These are phyloP conservation scores for Pulicaria dysenterica DNA, from an alignment of 129 eudicot species.

Conservation along the genomic window DNA sequence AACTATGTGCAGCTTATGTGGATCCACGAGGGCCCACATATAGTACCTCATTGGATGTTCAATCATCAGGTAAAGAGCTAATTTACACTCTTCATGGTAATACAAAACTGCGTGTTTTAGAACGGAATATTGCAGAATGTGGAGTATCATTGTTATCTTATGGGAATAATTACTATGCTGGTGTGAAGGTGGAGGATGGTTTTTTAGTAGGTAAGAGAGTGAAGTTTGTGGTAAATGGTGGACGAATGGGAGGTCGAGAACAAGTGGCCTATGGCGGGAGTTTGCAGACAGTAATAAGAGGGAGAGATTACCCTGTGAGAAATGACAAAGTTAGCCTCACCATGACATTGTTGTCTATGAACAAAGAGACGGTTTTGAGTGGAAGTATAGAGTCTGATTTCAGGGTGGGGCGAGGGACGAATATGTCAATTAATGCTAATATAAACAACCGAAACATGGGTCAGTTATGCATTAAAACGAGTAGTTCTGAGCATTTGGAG, in stretches of 20 bases:
- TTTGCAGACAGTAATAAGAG: slow-evolving; percentile 65
- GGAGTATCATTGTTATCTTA: slow-evolving; percentile 76
- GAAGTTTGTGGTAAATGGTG: slow-evolving; percentile 65
- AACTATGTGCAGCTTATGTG: slow-evolving; percentile 57
- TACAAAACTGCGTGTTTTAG: slow-evolving; percentile 50
- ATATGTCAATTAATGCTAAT: slow-evolving; percentile 66
- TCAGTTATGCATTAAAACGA: slow-evolving; percentile 64
- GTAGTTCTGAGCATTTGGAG: slow-evolving; percentile 82
- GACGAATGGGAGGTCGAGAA: slow-evolving; percentile 67
- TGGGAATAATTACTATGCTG: slow-evolving; percentile 57
- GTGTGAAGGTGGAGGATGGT: slow-evolving; percentile 75
- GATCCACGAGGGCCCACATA: slow-evolving; percentile 74
- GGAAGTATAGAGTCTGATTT: slow-evolving; percentile 72
- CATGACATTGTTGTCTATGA: slow-evolving; percentile 60
- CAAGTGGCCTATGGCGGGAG: slow-evolving; percentile 83
- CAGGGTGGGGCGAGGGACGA: slow-evolving; percentile 68
- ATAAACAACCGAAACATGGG: slow-evolving; percentile 80
- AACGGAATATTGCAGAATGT: slow-evolving; percentile 63
- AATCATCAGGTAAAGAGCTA: slow-evolving; percentile 75
- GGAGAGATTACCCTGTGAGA: slow-evolving; percentile 86
- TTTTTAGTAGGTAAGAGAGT: slow-evolving; percentile 61
- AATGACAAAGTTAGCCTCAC: slow-evolving; percentile 63
- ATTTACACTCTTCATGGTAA: slow-evolving; percentile 66
- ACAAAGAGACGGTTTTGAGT: slow-evolving; percentile 76
- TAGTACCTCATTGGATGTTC: slow-evolving; percentile 61